Evolutionary conservation across 179 eudicot species (phyloP).

Genomic region (Actinidia chinensis): DNA sequence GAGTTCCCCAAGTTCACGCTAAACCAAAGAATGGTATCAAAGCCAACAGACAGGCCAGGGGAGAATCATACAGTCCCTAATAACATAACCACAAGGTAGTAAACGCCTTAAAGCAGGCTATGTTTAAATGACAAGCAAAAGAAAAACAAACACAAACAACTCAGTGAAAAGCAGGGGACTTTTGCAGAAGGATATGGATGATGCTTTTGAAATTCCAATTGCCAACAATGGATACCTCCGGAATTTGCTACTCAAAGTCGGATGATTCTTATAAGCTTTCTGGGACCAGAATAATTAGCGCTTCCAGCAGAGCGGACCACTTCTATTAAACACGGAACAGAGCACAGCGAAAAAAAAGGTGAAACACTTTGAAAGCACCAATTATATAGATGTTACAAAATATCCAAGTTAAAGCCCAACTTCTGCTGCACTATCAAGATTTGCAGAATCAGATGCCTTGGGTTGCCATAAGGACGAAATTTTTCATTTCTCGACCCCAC

Average conservation of each 20-base stretch:
- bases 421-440: constrained; percentile 98
- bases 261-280: constrained; percentile 99
- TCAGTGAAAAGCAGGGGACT: neutral
- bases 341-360: constrained; percentile 13
- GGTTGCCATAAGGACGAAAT: constrained; percentile 90
- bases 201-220: constrained; percentile 3
- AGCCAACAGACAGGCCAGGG: neutral
- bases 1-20: neutral
- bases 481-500: constrained; percentile 93
- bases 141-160: neutral
- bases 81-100: neutral
- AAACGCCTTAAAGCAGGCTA: neutral
- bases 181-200: neutral
- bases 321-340: constrained; percentile 73
- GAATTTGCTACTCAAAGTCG: constrained; percentile 82
- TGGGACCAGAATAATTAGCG: constrained; percentile 95
- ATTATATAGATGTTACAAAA: neutral
- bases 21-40: neutral
- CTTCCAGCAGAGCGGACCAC: constrained; percentile 96
- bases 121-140: neutral
- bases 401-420: constrained; percentile 31
- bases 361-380: constrained; percentile 8
- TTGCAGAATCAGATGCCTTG: constrained; percentile 97
- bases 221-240: constrained; percentile 60
- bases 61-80: neutral